These are phyloP conservation scores for Epichloe baconii DNA, from an alignment of 2,329 filamentous ascomycete species.

Conservation along the genomic window DNA sequence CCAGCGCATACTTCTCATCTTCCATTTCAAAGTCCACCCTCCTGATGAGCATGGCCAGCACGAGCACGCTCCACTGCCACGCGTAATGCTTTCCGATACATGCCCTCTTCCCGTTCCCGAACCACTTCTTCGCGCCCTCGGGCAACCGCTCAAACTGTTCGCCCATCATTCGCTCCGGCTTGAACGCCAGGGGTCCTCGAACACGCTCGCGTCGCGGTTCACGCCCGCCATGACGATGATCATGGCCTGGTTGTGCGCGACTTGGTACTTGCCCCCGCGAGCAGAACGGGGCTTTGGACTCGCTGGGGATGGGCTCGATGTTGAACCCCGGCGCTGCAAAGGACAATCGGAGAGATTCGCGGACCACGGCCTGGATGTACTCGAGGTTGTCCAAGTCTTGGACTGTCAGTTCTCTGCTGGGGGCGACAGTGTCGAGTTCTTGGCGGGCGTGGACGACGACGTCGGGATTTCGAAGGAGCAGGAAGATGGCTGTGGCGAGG, in stretches of 20 bases:
- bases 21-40: constrained; percentile 33
- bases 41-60: constrained; percentile 28
- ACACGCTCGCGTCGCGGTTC: constrained; percentile 35
- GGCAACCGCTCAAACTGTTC: constrained; percentile 30
- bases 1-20: constrained; percentile 26
- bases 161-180: constrained; percentile 36
- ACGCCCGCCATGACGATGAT: constrained; percentile 37
- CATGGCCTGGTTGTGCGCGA: constrained; percentile 34
- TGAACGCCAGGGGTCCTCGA: constrained; percentile 31
- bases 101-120: constrained; percentile 37
- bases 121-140: constrained; percentile 34
- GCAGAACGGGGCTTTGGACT: constrained; percentile 29
- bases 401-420: constrained; percentile 27
- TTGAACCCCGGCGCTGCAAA: constrained; percentile 43
- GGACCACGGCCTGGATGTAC: constrained; percentile 40
- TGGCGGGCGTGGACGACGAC: constrained; percentile 34
- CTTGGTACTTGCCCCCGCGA: constrained; percentile 37
- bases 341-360: constrained; percentile 41
- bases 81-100: constrained; percentile 40
- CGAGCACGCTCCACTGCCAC: constrained; percentile 30
- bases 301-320: constrained; percentile 31
- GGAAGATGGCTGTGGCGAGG: constrained; percentile 33
- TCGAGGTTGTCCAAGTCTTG: constrained; percentile 37
- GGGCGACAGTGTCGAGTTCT: constrained; percentile 40
- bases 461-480: constrained; percentile 37